Evolutionary conservation across 2,329 filamentous ascomycete species (phyloP), one percentile per base, ranked within the genome.

Genomic region (Clathrospora elynae): DNA sequence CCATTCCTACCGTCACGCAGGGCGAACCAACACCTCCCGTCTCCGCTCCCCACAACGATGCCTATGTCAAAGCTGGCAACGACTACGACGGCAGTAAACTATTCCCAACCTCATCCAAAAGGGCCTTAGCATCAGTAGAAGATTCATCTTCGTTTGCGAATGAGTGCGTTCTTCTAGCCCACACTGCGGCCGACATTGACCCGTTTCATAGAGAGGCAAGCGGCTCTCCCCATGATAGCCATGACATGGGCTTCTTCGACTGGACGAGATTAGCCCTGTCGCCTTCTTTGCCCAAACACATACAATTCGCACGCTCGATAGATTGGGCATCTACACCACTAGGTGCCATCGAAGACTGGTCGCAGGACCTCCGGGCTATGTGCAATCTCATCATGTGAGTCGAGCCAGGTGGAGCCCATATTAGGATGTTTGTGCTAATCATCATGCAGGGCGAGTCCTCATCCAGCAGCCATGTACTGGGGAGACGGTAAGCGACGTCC

Each of bases 391-490:
- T 95, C 55, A 90, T 93, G 87, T 68, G 30, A 54, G 64, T 37
- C 18, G 31, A 14, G 9, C 1, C 16, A 7, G 5, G 8, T 10
- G 4, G 9, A 8, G 10, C 14, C n/a, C 2, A 34, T 20, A 13
- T 19, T 6, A 5, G 6, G 4, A n/a, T 10, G 12, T 7, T 22
- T n/a, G 16, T 29, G 8, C 42, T 59, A 19, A 58, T 28, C 6
- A 22, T n/a, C 1, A 8, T 10, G n/a, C 14, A 69, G 66, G 62
- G 67, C 66, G 17, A 68, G 64, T 50, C 65, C 69, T 22, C 67
- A 71, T 42, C 85, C 86, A 1, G 82, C 84, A 4, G 85, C 86
- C 6, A 82, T 90, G 77, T 92, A 91, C 65, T 92, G 88, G 88
- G 88, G 88, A 0, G 75, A 78, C n/a, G n/a, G n/a, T n/a, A n/a